Base-by-base conservation (phyloP, 2,329 filamentous ascomycete species). In the Talaromyces sp. region DNA sequence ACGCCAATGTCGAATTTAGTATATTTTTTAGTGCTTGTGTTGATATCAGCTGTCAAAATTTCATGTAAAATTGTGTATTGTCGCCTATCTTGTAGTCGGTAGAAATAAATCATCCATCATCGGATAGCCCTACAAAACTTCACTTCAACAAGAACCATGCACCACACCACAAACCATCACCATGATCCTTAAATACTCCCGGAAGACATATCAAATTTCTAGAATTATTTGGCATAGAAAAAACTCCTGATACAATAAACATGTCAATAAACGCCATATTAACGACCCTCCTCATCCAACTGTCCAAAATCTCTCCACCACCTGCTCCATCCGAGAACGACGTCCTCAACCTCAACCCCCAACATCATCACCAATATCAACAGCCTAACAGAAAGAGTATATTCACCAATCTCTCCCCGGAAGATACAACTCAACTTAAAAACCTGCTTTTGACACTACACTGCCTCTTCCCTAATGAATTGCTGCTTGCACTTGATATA, bases 401-500 rank as follows among this genome's bases (percentile, higher is more conserved):
- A 41, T 56, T 63, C 35, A 43, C 14, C 47, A 54, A 43, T 8
- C 4, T 63, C 47, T 56, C 60, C 8, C 14, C 22, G 0, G 13
- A 16, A 14, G 50, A 56, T 39, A 27, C 39, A 22, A 73, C 8
- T 60, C 74, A 54, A 68, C 66, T 65, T 75, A 57, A 85, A 84
- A 69, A 82, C 85, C 58, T 90, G 16, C 81, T 97, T n/a, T 81
- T 92, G 1, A 92, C 91, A 0, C 84, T 97, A 0, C 93, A 97
- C 78, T 90, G 92, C 39, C 80, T 97, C 14, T 96, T 96, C 72
- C 93, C 93, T 0, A 86, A 87, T 68, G 85, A 92, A 62, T 80
- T 97, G 1, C 87, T 97, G 0, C 91, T 92, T 2, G 92, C 94
- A 0, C 83, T 99, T 2, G 93, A 98, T 76, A 83, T 98, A 0